These are phyloP conservation scores for Sugiyamaella xylanicola DNA, from an alignment of 1,139 yeast species.

Conservation along the genomic window DNA sequence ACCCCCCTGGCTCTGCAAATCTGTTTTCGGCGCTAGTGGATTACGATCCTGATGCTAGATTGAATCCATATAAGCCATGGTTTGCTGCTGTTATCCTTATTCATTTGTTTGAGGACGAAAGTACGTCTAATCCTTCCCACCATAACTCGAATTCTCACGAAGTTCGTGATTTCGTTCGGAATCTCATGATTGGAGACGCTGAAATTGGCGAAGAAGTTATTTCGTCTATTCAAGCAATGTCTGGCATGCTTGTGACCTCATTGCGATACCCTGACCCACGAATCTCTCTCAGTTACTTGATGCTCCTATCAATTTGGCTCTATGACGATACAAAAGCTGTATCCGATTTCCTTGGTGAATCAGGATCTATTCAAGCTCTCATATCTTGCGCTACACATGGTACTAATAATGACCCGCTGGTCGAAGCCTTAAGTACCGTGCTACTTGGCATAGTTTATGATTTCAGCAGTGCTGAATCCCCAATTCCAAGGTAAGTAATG, in stretches of 20 bases:
- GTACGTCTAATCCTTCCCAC: not conserved
- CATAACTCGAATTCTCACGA: conserved; percentile 39
- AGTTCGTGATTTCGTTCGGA: conserved; percentile 54
- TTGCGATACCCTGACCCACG: conserved; percentile 70
- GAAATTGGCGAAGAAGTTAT: conserved; percentile 72
- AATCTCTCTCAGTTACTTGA: conserved; percentile 74
- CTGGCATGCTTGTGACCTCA: conserved; percentile 72
- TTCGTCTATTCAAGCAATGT: conserved; percentile 73
- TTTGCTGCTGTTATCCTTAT: conserved; percentile 73
- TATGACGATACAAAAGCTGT: conserved; percentile 78
- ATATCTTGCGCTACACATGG: conserved; percentile 67
- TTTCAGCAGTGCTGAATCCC: conserved; percentile 72
- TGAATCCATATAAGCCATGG: conserved; percentile 89
- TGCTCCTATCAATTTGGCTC: conserved; percentile 74
- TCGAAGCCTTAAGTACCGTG: conserved; percentile 75
- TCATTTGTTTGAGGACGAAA: conserved; percentile 57
- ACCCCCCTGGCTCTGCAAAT: conserved; percentile 43
- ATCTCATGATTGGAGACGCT: conserved; percentile 64
- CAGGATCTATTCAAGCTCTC: conserved; percentile 65
- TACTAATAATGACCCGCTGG: conserved; percentile 57
- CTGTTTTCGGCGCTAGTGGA: conserved; percentile 71
- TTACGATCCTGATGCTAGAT: conserved; percentile 70
- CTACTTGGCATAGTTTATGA: conserved; percentile 80
- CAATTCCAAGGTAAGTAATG: conserved; percentile 49
- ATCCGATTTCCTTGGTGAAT: conserved; percentile 71